Evolutionary conservation across 257 asterid species (phyloP).

Genomic region (Phtheirospermum japonicum): DNA sequence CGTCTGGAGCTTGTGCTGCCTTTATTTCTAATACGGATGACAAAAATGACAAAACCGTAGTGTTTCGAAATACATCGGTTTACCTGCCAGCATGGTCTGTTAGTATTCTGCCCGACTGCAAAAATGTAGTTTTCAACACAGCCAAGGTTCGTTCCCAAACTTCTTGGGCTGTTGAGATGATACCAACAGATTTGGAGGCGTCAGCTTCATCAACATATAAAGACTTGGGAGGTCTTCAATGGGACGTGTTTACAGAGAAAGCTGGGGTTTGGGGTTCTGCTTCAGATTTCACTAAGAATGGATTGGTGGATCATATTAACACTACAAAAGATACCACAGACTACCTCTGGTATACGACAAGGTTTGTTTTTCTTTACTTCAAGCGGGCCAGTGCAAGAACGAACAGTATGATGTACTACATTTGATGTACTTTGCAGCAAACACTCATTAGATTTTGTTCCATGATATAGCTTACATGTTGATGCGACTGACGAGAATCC

Average conservation of each 20-base stretch:
- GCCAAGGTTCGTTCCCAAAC: conserved; percentile 81
- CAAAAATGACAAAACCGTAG: conserved; percentile 52
- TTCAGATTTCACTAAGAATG: conserved; percentile 60
- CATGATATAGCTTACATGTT: conserved; percentile 56
- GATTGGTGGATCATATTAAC: conserved; percentile 84
- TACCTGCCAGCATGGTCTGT: conserved; percentile 92
- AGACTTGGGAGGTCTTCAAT: conserved; percentile 54
- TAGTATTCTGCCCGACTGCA: conserved; percentile 87
- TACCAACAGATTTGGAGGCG: conserved; percentile 55
- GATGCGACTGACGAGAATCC: conserved; percentile 56
- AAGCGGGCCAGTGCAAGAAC: not conserved
- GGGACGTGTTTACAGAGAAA: conserved; percentile 71
- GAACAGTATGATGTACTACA: not conserved
- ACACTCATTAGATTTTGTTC: conserved; percentile 28
- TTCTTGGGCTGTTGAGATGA: conserved; percentile 63
- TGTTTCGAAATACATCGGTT: conserved; percentile 61
- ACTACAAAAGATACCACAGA: conserved; percentile 85
- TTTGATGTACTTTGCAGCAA: conserved; percentile 10
- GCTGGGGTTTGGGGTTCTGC: conserved; percentile 69
- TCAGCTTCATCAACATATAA: conserved; percentile 42
- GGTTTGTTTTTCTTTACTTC: conserved; percentile 43
- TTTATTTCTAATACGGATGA: conserved; percentile 79
- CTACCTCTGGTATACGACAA: conserved; percentile 86
- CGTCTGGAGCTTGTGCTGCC: conserved; percentile 73
- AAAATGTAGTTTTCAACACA: conserved; percentile 77